Base-by-base conservation (phyloP, 495 filamentous ascomycete species). In the Daldinia decipiens region DNA sequence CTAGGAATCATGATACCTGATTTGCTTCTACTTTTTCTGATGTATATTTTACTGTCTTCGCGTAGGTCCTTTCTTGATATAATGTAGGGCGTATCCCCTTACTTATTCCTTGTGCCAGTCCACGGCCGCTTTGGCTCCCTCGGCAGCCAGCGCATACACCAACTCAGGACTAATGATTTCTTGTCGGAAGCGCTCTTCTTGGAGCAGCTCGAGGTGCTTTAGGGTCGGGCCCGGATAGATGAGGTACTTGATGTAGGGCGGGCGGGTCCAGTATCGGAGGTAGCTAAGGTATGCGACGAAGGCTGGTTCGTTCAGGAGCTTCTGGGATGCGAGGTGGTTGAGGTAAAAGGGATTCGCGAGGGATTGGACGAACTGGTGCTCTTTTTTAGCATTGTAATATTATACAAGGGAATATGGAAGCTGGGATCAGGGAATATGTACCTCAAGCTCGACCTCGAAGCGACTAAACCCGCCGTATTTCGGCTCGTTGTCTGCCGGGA, bases 281-380 rank as follows among this genome's bases (percentile, higher is more conserved):
- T 97, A 97, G 58, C 81, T 82, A 39, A 96, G 89, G 77, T 97
- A 97, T 53, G 87, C 89, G 50, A 94, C 81, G 78, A 96, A 97
- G 17, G 86, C 83, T 21, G 89, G 86, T 47, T 90, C 79, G 77
- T 84, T 81, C 74, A 91, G 77, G 76, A 84, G 74, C 79, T 88
- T 82, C 76, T 87, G 88, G 36, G 88, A 86, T 2, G 91, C 93
- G 17, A 97, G 89, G 71, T 94, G 88, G 71, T 92, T 92, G 31
- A 97, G 86, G 80, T 97, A 96, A 76, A 86, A 84, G 0, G 93
- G 93, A 74, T 94, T 94, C 67, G 88, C 88, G 59, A 97, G 91
- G n/a, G 89, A 88, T 73, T 93, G 91, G 45, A 96, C 92, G 74
- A 97, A 96, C 85, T 96, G 80, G 8, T 15, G 32, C 4, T 9